Evolutionary conservation across 306 rosid species (phyloP), one percentile per base, ranked within the genome.

Genomic region (Dalbergia cultrata): DNA sequence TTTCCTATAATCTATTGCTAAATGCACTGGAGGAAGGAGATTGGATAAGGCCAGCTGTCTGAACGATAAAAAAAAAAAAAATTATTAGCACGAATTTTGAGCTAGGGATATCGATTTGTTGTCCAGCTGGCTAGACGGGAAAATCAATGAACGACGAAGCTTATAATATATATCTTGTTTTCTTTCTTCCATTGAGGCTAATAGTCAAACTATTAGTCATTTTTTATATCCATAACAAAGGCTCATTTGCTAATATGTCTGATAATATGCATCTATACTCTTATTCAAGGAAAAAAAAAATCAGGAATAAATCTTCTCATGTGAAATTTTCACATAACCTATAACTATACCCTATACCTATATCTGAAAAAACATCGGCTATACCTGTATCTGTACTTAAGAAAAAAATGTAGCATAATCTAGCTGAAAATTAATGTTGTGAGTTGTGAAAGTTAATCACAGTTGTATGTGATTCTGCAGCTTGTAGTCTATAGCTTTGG

Each of bases 91-190:
- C 49, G 37, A 58, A 57, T 9, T 73, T 60, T 73, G 60, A 71
- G 17, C 41, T 9, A 10, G 9, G 17, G 13, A 65, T 72, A 57
- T 64, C 47, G 53, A 35, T 83, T 34, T 70, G 41, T 62, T 70
- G 60, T 60, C 17, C 22, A 17, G 75, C 75, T 67, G 61, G 76
- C 39, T 1, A 68, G 18, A 67, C 52, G 71, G 63, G 68, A 59
- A 83, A 59, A 62, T 70, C 33, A 67, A 73, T 61, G 68, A 60
- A 74, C 70, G 60, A 5, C 49, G 43, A 79, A 72, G 74, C 78
- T 61, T 68, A 75, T 82, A 58, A 58, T 68, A 60, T 72, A 74
- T 63, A 37, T 34, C 13, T 60, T 4, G 8, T 10, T 13, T 52
- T 67, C 17, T 53, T 43, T 39, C 33, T 70, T 56, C 52, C 37